phyloP scores from a whole-genome alignment of 2,329 filamentous ascomycete genomes.

The Dactylonectria macrodidyma region DNA sequence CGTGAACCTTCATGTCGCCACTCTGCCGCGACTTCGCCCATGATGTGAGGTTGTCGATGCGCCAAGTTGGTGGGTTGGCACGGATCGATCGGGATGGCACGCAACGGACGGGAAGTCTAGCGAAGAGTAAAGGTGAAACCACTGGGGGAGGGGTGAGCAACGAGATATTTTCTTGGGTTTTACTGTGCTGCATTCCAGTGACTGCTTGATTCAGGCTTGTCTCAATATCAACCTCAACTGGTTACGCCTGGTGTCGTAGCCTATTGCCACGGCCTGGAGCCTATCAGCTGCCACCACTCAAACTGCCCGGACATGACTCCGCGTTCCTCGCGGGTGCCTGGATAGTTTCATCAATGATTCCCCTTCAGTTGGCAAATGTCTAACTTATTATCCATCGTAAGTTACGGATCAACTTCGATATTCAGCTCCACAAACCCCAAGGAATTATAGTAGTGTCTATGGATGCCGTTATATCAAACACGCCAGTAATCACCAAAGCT shows the following conservation, averaged over 20 bases:
- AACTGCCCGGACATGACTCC: slow-evolving; percentile 9
- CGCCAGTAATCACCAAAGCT: slow-evolving; percentile 2
- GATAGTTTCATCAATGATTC: not conserved
- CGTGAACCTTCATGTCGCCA: slow-evolving; percentile 3
- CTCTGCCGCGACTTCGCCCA: not conserved
- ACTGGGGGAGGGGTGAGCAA: not conserved
- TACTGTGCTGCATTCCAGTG: slow-evolving; percentile 21
- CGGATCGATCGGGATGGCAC: not conserved
- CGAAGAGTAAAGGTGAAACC: slow-evolving; percentile 20
- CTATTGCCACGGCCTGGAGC: slow-evolving; percentile 15
- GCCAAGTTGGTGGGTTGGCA: not conserved
- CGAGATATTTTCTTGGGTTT: not conserved
- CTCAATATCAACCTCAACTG: slow-evolving; percentile 14
- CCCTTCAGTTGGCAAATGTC: not conserved
- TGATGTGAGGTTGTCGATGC: not conserved
- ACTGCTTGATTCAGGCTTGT: slow-evolving; percentile 21
- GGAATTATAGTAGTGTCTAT: slow-evolving; percentile 1
- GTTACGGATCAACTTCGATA: not conserved
- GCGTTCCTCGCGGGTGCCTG: not conserved
- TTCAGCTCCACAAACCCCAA: not conserved
- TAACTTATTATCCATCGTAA: not conserved
- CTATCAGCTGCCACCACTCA: not conserved
- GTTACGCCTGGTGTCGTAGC: slow-evolving; percentile 8
- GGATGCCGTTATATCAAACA: slow-evolving; percentile 8
- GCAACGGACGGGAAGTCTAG: not conserved